Evolutionary conservation across 2,329 filamentous ascomycete genomes (phyloP).

Genomic region (Cylindrodendrum hubeiense): DNA sequence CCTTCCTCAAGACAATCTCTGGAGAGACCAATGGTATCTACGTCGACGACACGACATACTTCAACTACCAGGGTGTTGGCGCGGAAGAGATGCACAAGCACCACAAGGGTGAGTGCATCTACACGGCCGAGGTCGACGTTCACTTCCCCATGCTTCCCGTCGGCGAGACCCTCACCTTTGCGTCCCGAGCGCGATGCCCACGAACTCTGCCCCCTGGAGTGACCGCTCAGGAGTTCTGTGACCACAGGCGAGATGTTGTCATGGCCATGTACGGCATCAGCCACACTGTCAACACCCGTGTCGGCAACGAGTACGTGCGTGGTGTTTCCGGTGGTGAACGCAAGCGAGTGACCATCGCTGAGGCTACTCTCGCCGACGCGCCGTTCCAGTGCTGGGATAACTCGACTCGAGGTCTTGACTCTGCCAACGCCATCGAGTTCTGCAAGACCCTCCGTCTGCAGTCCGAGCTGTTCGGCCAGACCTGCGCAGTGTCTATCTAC

Average conservation of each 20-base stretch:
- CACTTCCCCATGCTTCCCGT: constrained; percentile 27
- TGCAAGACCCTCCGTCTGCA: constrained; percentile 22
- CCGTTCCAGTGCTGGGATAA: constrained; percentile 28
- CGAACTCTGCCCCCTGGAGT: constrained; percentile 18
- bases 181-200: constrained; percentile 19
- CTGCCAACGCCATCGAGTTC: constrained; percentile 27
- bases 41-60: constrained; percentile 20
- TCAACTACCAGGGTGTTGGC: constrained; percentile 25
- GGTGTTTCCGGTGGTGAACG: constrained; percentile 24
- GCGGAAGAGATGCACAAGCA: constrained; percentile 24
- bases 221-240: constrained; percentile 11
- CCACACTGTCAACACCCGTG: constrained; percentile 26
- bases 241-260: constrained; percentile 26
- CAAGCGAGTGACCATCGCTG: constrained; percentile 26
- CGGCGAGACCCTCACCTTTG: constrained; percentile 27
- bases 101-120: constrained; percentile 27
- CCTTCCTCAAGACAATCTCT: constrained; percentile 28
- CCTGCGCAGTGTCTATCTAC: constrained; percentile 27
- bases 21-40: constrained; percentile 25
- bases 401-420: constrained; percentile 21
- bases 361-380: constrained; percentile 20
- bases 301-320: constrained; percentile 24
- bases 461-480: constrained; percentile 23
- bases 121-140: constrained; percentile 24
- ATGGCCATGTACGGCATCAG: constrained; percentile 30